A percentile compares a stretch with the other conserved stretches of the same genome.
phyloP scores from a whole-genome alignment of 1,284 basidiomycete species.

The Cutaneotrichosporon sp. region DNA sequence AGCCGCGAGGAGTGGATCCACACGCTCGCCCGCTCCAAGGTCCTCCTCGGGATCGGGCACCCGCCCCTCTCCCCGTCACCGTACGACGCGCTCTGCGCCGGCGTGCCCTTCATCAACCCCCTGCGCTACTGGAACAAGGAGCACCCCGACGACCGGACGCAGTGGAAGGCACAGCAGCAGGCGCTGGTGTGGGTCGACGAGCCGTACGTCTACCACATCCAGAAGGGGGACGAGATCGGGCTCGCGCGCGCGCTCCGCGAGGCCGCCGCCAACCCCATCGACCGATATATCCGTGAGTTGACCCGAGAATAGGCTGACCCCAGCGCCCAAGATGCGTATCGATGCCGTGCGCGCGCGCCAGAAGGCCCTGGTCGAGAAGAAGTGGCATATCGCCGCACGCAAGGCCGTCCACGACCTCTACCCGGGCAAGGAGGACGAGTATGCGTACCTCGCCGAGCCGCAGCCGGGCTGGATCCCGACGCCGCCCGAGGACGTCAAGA shows the following conservation, averaged over 20 bases:
- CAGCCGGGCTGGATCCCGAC: too few relatives aligned
- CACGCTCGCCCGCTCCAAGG: conserved; percentile 13
- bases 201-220: conserved; percentile 55
- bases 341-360: conserved; percentile 24
- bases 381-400: conserved; percentile 1
- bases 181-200: conserved; percentile 31
- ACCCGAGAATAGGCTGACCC: background rate
- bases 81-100: conserved; percentile 55
- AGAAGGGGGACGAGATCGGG: conserved; percentile 31
- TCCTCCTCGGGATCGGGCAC: conserved; percentile 18
- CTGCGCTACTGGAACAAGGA: conserved; percentile 48
- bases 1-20: conserved; percentile 14
- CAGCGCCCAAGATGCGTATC: conserved; percentile 28
- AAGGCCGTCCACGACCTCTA: background rate
- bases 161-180: conserved; percentile 53
- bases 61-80: conserved; percentile 26
- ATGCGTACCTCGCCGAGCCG: background rate
- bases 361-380: background rate
- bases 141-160: conserved; percentile 41
- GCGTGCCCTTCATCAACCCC: conserved; percentile 57
- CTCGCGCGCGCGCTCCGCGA: conserved; percentile 30
- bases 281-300: conserved; percentile 28
- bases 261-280: conserved; percentile 37
- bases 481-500: too few relatives aligned
- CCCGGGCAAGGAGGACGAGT: background rate